phyloP scores from a whole-genome alignment of 2,329 filamentous ascomycete species.

The Cladosporium sp. region DNA sequence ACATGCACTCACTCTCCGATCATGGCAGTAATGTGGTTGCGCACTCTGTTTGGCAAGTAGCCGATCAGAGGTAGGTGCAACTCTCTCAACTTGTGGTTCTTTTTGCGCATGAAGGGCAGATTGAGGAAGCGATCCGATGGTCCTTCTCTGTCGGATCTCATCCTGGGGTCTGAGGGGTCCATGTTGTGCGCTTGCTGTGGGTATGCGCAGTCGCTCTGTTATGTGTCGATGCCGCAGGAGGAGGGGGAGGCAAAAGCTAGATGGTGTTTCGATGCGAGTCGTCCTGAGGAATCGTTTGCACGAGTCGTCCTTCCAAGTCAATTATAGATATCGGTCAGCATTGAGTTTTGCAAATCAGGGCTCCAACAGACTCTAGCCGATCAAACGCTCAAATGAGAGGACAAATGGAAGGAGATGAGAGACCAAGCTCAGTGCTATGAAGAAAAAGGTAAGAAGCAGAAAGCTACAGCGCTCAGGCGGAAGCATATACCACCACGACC shows the following conservation, averaged over 20 bases:
- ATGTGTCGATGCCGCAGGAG: not conserved
- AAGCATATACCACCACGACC: not conserved
- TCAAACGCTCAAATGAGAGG: not conserved
- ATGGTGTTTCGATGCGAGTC: not conserved
- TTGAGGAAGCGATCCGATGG: slow-evolving; percentile 32
- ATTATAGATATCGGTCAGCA: not conserved
- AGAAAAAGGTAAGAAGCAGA: not conserved
- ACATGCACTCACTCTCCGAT: slow-evolving; percentile 37
- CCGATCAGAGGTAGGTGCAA: slow-evolving; percentile 40
- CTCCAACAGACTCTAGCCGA: not conserved
- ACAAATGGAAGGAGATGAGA: not conserved
- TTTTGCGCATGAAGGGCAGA: slow-evolving; percentile 42
- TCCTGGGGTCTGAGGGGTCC: not conserved
- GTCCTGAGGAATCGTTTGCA: no score
- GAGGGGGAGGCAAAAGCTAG: not conserved
- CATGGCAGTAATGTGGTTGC: slow-evolving; percentile 49
- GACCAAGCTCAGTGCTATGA: not conserved
- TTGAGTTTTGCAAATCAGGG: not conserved
- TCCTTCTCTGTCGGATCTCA: slow-evolving; percentile 13
- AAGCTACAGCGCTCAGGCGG: not conserved
- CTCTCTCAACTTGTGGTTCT: slow-evolving; percentile 38
- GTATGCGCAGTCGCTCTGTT: not conserved
- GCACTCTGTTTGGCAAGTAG: slow-evolving; percentile 46
- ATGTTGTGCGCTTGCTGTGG: not conserved
- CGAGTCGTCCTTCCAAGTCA: not conserved